These are phyloP conservation scores for Aspergillus sp. DNA, from an alignment of 2,329 filamentous ascomycete genomes.

Conservation along the genomic window DNA sequence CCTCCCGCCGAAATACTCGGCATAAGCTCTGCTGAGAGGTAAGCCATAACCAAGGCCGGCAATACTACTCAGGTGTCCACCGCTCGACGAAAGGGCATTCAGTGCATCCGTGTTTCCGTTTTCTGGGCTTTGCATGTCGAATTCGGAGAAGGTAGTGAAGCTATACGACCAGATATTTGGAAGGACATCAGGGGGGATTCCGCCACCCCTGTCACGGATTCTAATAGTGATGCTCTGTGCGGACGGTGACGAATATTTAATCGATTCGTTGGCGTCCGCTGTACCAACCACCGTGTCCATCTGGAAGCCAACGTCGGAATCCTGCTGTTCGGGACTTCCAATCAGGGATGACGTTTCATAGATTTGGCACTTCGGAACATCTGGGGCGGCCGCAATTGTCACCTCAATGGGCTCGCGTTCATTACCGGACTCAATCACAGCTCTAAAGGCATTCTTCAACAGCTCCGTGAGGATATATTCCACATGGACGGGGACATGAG, in stretches of 20 bases:
- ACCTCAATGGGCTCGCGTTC: slow-evolving; percentile 82
- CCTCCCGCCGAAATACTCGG: slow-evolving; percentile 95
- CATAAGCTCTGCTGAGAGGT: slow-evolving; percentile 87
- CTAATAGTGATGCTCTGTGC: slow-evolving; percentile 88
- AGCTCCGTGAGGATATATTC: slow-evolving; percentile 97
- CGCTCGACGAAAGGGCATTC: slow-evolving; percentile 70
- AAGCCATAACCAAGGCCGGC: slow-evolving; percentile 91
- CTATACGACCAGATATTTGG: slow-evolving; percentile 95
- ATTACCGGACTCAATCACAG: slow-evolving; percentile 80
- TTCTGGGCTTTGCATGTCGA: slow-evolving; percentile 50
- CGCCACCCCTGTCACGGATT: slow-evolving; percentile 92
- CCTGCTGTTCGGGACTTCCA: slow-evolving; percentile 12
- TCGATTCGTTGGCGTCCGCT: slow-evolving; percentile 31
- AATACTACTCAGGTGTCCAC: slow-evolving; percentile 75
- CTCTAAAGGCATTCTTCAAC: slow-evolving; percentile 93
- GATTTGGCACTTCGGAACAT: slow-evolving; percentile 39
- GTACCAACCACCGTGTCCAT: slow-evolving; percentile 27
- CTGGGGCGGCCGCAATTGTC: slow-evolving; percentile 75
- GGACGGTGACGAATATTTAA: slow-evolving; percentile 39
- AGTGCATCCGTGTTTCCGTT: slow-evolving; percentile 65
- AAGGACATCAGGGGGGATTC: slow-evolving; percentile 80
- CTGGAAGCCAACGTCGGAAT: slow-evolving; percentile 32
- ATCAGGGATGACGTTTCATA: slow-evolving; percentile 39
- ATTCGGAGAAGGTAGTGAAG: slow-evolving; percentile 88
- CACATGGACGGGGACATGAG: slow-evolving; percentile 91